These are phyloP conservation scores for Endoconidiophora polonica DNA, from an alignment of 2,329 filamentous ascomycete genomes.

Conservation along the genomic window DNA sequence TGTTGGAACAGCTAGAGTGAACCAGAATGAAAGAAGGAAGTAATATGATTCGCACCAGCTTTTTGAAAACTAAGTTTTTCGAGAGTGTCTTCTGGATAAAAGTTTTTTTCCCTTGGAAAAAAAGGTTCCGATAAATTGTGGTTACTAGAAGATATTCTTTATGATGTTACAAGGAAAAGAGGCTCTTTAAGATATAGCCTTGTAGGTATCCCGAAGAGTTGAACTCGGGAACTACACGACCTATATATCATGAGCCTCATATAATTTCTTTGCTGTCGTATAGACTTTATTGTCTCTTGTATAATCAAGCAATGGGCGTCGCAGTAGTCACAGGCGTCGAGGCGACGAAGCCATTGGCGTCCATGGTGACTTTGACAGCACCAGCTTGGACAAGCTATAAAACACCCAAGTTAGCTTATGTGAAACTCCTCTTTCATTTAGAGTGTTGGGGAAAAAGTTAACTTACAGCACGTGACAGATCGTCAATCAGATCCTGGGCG, in stretches of 20 bases:
- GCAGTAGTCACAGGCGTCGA: conserved; percentile 11
- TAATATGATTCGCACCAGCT: background rate
- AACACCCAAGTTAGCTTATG: conserved; percentile 16
- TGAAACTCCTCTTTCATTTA: background rate
- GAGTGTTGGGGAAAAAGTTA: background rate
- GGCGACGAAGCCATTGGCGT: conserved; percentile 21
- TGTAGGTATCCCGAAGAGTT: too few relatives aligned
- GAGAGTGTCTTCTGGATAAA: background rate
- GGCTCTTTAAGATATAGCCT: too few relatives aligned
- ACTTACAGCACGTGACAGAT: conserved; percentile 78
- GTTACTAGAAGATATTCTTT: too few relatives aligned
- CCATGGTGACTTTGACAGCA: conserved; percentile 70
- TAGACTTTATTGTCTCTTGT: too few relatives aligned
- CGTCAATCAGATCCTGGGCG: conserved; percentile 76
- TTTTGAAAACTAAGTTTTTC: too few relatives aligned
- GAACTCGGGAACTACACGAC: too few relatives aligned
- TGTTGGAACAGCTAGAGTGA: conserved; percentile 11
- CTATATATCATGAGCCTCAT: too few relatives aligned
- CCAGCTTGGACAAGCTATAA: conserved; percentile 76
- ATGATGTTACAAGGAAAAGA: too few relatives aligned
- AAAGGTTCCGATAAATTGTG: too few relatives aligned
- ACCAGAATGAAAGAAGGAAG: conserved; percentile 3
- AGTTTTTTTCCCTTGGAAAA: background rate
- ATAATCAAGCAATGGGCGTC: conserved; percentile 2
- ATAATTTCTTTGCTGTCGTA: too few relatives aligned